Percentiles rank a stretch among this genome's conserved stretches.
Evolutionary conservation across 2,329 filamentous ascomycete genomes (phyloP).

Genomic region (Neoarthrinium moseri): DNA sequence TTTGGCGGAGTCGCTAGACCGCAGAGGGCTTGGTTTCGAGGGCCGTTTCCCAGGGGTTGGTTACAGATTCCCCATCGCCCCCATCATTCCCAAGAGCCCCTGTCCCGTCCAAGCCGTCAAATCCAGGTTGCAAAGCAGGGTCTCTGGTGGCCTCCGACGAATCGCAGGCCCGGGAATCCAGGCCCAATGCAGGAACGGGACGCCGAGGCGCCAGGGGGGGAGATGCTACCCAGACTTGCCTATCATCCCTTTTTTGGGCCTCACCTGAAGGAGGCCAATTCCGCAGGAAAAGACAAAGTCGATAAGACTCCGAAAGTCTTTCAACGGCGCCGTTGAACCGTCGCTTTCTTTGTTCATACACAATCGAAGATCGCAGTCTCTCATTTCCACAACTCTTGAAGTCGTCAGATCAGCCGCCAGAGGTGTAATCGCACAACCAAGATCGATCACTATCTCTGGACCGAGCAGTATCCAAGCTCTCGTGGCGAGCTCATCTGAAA

Average conservation of each 20-base stretch:
- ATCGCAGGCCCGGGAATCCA: not conserved
- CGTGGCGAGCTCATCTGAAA: no score
- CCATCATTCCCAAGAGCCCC: not conserved
- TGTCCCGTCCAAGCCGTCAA: not conserved
- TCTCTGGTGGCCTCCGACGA: not conserved
- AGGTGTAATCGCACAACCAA: no score
- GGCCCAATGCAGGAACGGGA: slow-evolving; percentile 6
- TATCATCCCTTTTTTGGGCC: not conserved
- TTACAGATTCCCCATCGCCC: not conserved
- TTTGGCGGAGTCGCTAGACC: not conserved
- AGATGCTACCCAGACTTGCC: not conserved
- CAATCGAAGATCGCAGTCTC: not conserved
- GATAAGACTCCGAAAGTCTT: not conserved
- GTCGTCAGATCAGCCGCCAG: no score
- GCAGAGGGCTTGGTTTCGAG: not conserved
- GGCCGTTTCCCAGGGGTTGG: not conserved
- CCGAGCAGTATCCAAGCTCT: no score
- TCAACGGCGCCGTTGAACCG: not conserved
- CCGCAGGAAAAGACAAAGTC: not conserved
- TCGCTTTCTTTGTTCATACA: not conserved
- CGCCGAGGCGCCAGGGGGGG: not conserved
- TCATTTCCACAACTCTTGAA: not conserved
- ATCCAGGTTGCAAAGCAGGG: not conserved
- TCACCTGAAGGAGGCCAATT: not conserved
- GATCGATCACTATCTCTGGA: no score